Conservation (phyloP, 2,329 filamentous ascomycete genomes). For the Diaporthe sp. region DNA sequence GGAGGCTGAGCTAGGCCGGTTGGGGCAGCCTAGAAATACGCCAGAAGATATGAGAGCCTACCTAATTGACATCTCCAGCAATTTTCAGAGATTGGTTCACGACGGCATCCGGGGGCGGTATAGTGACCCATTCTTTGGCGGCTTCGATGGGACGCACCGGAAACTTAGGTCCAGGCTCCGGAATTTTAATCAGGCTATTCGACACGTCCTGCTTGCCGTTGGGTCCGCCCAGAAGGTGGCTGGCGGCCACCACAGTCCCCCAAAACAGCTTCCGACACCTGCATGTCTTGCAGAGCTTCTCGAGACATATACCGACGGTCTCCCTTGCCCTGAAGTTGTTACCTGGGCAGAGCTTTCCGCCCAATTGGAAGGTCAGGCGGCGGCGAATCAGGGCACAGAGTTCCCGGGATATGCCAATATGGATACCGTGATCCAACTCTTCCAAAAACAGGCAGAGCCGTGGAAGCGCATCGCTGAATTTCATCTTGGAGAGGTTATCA, state of each 20-base stretch:
- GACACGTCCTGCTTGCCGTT: background rate
- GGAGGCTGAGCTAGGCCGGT: background rate
- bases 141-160: background rate
- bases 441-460: background rate
- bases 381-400: background rate
- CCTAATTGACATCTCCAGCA: background rate
- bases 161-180: background rate
- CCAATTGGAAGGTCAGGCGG: background rate
- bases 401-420: background rate
- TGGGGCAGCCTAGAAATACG: background rate
- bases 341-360: background rate
- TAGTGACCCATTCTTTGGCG: background rate
- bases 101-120: constrained; percentile 3
- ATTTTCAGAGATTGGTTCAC: background rate
- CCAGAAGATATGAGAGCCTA: constrained; percentile 5
- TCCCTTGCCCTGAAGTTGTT: background rate
- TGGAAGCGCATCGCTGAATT: background rate
- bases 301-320: background rate
- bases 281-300: background rate
- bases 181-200: background rate
- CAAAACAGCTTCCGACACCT: background rate
- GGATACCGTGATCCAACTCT: constrained; percentile 1
- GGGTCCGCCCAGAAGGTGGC: background rate
- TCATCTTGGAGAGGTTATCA: background rate
- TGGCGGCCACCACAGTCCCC: background rate